Evolutionary conservation across 371 early-diverging fungal genomes (phyloP), one percentile per base, ranked within the genome.

Genomic region (Sporodiniella umbellata): DNA sequence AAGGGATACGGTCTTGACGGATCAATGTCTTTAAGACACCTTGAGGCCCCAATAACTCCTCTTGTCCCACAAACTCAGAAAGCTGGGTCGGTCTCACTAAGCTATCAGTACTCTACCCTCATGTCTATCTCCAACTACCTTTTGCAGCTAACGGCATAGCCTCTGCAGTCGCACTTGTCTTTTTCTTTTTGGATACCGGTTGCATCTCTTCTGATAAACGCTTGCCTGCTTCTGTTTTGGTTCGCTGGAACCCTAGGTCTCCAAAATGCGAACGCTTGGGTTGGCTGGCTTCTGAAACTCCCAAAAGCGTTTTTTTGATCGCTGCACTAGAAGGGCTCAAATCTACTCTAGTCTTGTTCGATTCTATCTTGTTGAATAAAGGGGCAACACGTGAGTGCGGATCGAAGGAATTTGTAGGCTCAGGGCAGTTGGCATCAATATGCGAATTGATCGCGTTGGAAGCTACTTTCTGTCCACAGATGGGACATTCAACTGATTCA

Each of bases 51-150:
- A 91, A 63, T 0, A 93, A 58, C 19, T 80, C 84, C 10, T 75
- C 60, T 58, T 94, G 93, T 17, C 93, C 94, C 8, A 87, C 76
- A 60, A 89, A 86, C 4, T 83, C 79, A 14, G 75, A 79, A 8
- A 92, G 54, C 0, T 51, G 68, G 0, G 44, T 56, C 0, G 94
- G 94, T 11, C 94, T 78, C 8, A 90, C 83, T 67, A 45, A 18
- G 38, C 18, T 6, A 10, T 42, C 23, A 19, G n/a, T 8, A 10
- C n/a, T 21, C n/a, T 1, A 18, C n/a, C n/a, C n/a, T n/a, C n/a
- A n/a, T n/a, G n/a, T n/a, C n/a, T n/a, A n/a, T n/a, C n/a, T n/a
- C n/a, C n/a, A n/a, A n/a, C n/a, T n/a, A 69, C 74, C 70, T 63
- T 64, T 70, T 1, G 75, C 75, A n/a, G 75, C 75, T 24, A 75